phyloP scores from a whole-genome alignment of 176 grass and related monocot species.

The Otatea glauca region DNA sequence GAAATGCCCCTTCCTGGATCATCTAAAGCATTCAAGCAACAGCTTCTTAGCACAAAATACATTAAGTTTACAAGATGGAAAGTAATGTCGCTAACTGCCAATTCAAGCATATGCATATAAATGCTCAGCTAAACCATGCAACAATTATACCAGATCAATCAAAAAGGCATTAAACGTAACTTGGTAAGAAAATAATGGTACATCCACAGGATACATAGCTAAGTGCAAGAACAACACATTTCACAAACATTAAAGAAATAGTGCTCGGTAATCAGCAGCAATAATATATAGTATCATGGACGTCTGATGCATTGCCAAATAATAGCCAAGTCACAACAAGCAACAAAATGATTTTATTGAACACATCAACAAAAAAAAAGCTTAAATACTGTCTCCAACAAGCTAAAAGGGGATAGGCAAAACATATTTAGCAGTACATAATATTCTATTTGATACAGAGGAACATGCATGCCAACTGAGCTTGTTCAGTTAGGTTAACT shows the following conservation, averaged over 20 bases:
- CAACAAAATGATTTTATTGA: not conserved
- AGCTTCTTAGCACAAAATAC: conserved; percentile 42
- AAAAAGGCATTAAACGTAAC: conserved; percentile 2
- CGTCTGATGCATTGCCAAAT: not conserved
- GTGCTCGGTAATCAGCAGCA: conserved; percentile 1
- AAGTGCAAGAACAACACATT: conserved; percentile 35
- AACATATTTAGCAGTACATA: not conserved
- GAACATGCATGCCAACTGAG: not conserved
- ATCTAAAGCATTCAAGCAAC: conserved; percentile 45
- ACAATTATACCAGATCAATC: not conserved
- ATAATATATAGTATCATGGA: not conserved
- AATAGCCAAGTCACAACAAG: conserved; percentile 8
- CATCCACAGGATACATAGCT: not conserved
- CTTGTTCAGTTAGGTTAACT: conserved; percentile 16
- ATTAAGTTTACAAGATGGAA: not conserved
- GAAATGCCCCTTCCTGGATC: conserved; percentile 44
- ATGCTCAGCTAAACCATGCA: conserved; percentile 5
- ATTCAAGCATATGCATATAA: not conserved
- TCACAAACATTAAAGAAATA: not conserved
- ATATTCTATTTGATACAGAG: conserved; percentile 10
- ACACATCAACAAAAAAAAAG: not conserved
- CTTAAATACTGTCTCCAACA: not conserved
- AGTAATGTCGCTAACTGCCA: not conserved
- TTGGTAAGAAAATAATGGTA: not conserved
- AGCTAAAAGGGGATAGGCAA: not conserved